Evolutionary conservation across 1,139 yeast species (phyloP), one percentile per base, ranked within the genome.

Genomic region (Keqinozyma sinolaborantium): DNA sequence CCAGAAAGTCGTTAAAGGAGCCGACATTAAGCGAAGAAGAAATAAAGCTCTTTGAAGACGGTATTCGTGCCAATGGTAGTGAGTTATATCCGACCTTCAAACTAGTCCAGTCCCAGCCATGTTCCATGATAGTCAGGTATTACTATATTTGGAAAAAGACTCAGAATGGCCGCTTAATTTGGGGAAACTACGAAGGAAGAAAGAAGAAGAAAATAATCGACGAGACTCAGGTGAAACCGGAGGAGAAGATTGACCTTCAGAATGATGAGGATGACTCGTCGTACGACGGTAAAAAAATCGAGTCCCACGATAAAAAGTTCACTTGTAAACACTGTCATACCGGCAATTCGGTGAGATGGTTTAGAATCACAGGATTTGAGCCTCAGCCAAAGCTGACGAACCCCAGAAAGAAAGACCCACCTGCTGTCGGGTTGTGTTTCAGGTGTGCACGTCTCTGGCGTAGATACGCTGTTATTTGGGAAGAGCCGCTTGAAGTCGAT

Each of bases 121-220:
- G 79, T 32, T 73, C 90, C 0, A 84, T 82, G 79, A 71, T 88
- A 40, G 97, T 90, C 1, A 60, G 96, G 32, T 90, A 73, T 51
- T 90, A 86, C 50, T 90, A 90, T 48, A 61, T 84, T 31, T 90
- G 97, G 97, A 90, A 90, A 56, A 90, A 90, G 54, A 81, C 96
- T 0, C 64, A 73, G 19, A 70, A 70, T 34, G 97, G 97, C 0
- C 77, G 73, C 41, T 51, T 59, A 30, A 83, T 85, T 11, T 87
- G 97, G 95, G 96, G 87, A 23, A 81, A 81, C 48, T 85, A 64
- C 47, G 81, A 79, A 37, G 95, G 95, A 1, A 60, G 96, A 35
- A 66, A 68, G 34, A 75, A 77, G 46, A 79, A 80, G 48, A 72
- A 69, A 40, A 44, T 60, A 14, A 70, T 64, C 41, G 62, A 58